Evolutionary conservation across 2,329 filamentous ascomycete species (phyloP).

Genomic region (Arthrobotrys sinensis): DNA sequence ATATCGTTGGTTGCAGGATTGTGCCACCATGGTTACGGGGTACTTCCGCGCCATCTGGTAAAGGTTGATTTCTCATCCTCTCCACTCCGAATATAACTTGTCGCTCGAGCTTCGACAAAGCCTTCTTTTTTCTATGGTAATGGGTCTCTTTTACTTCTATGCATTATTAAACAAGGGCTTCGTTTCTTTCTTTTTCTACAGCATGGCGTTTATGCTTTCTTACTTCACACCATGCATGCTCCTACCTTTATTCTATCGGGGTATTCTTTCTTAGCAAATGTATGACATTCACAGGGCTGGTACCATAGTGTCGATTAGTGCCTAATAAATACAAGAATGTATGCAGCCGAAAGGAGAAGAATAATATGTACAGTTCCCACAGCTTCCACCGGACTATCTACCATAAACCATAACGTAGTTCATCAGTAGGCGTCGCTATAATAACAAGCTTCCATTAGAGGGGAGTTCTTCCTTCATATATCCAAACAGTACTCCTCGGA

Average conservation of each 20-base stretch:
- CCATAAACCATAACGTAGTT: neutral
- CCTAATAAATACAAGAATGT: slow-evolving; percentile 53
- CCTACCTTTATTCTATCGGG: neutral
- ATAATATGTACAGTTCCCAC: slow-evolving; percentile 57
- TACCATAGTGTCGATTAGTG: slow-evolving; percentile 55
- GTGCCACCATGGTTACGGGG: slow-evolving; percentile 1
- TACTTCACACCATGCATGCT: neutral
- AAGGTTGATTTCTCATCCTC: neutral
- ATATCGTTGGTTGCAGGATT: slow-evolving; percentile 17
- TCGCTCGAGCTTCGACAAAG: neutral
- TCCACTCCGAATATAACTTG: neutral
- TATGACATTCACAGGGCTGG: slow-evolving; percentile 13
- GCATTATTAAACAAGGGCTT: neutral
- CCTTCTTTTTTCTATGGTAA: neutral
- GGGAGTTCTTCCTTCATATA: slow-evolving; percentile 41
- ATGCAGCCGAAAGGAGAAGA: slow-evolving; percentile 31
- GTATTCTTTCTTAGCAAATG: neutral
- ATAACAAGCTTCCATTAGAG: slow-evolving; percentile 40
- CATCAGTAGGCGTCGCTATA: neutral
- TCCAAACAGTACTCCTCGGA: neutral
- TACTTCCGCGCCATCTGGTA: slow-evolving; percentile 20
- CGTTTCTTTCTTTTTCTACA: neutral
- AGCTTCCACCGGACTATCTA: slow-evolving; percentile 5
- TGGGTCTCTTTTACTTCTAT: neutral
- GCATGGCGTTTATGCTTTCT: neutral